A percentile compares a stretch with the other conserved stretches of the same genome.
phyloP scores from a whole-genome alignment of 176 grass and related monocot genomes.

The Juncus inflexus region DNA sequence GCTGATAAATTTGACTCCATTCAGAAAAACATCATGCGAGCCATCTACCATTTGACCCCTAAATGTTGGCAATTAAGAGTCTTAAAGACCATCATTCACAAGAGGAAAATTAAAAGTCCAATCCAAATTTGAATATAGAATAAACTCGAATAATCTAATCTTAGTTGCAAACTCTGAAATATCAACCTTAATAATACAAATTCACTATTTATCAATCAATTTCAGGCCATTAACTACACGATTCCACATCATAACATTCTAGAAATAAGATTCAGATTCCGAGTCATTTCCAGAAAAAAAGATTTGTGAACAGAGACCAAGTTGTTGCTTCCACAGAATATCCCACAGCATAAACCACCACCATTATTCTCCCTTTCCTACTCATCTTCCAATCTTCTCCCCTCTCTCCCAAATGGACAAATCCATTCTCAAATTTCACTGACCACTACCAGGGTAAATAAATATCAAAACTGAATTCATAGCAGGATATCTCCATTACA shows the following conservation, averaged over 20 bases:
- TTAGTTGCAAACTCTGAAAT: neutral
- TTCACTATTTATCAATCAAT: neutral
- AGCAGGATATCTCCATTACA: neutral
- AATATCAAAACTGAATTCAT: neutral
- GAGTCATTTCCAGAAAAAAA: too few relatives aligned
- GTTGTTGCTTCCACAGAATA: constrained; percentile 22
- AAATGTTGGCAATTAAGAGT: too few relatives aligned
- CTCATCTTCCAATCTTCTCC: neutral
- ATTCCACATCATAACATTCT: constrained; percentile 4
- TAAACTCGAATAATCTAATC: neutral
- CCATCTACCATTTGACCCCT: too few relatives aligned
- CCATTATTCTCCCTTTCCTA: neutral
- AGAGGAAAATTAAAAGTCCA: too few relatives aligned
- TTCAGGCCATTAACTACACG: neutral
- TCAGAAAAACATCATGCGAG: too few relatives aligned
- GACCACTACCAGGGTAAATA: neutral
- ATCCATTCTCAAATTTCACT: neutral
- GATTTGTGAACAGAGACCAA: neutral
- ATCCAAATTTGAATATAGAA: neutral
- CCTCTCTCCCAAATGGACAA: neutral
- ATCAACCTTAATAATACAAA: neutral
- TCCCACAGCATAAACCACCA: constrained; percentile 24
- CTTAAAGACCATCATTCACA: too few relatives aligned
- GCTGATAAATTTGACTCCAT: too few relatives aligned
- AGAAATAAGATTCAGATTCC: neutral